Base-by-base conservation (phyloP, 2,329 filamentous ascomycete genomes). In the Chaetomiaceae sp. region DNA sequence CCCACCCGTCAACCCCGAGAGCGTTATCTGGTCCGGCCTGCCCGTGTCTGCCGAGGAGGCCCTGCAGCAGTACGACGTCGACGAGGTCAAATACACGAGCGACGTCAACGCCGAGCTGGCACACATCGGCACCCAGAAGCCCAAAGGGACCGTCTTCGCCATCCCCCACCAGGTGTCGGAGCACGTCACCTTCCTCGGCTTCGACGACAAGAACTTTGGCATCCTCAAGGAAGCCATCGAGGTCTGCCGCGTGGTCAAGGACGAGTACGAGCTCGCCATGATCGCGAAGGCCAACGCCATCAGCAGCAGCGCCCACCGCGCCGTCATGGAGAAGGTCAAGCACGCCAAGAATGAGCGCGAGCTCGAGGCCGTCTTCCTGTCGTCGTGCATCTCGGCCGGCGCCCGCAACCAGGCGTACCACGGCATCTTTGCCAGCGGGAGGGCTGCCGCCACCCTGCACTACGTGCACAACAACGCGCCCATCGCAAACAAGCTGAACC, bases 1-100 rank as follows among this genome's bases (percentile, higher is more conserved):
- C 63, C 92, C 94, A 2, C 88, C 91, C 15, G 81, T 91, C 64
- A 85, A 96, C 63, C 82, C 89, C n/a, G 88, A 94, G 39, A 85
- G 84, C 51, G 91, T 97, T 54, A 89, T 97, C 66, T 99, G 92
- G 92, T 88, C 87, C 25, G 94, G 94, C 12, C 79, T 97, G 15
- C 94, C 92, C 0, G 75, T 95, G 56, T 88, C 84, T 33, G 73
- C 80, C 31, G 79, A 87, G 38, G 87, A 96, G 65, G 92, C 92
- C 6, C 73, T 87, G 56, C 72, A 81, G 44, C 79, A 81, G 59
- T 97, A 89, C 72, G 89, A 95, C 61, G 82, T 95, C 59, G 92
- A 97, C 68, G 76, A 82, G 33, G 89, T 92, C 59, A 79, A 81
- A 54, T 83, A 83, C 57, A 86, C 84, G 9, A 82, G 81, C 48